Base-by-base conservation (phyloP, 2,329 filamentous ascomycete species). In the Claviceps humidiphila region DNA sequence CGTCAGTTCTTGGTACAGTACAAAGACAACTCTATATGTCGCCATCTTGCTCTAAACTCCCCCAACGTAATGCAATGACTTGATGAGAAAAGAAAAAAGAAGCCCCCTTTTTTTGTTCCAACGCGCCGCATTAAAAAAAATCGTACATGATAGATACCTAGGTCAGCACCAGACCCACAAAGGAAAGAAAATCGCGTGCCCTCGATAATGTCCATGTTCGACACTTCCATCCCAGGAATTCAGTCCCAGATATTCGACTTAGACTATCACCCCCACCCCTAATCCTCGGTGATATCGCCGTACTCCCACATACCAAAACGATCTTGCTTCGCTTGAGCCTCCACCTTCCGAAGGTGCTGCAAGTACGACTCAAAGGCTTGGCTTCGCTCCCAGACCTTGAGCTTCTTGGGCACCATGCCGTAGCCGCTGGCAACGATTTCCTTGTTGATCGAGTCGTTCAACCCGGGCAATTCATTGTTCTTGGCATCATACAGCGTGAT, bases 271-370 rank as follows among this genome's bases (percentile, higher is more conserved):
- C 7, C 13, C 20, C 20, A 3, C 51, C n/a, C 50, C 67, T 81
- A 89, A 64, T 95, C 89, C 73, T 95, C 90, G 14, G 89, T 95
- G 64, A 95, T 77, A 67, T 97, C 93, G 60, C 93, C 93, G 69
- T 97, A 98, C 77, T 98, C 93, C 90, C 91, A 98, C 79, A 95
- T 93, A 44, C 93, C 93, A 58, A 82, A 75, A 56, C 89, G 81
- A 53, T 83, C 82, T 52, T 79, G 74, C 78, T 94, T 95, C 4
- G 91, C 91, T 67, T 84, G 76, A 39, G 77, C 75, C 74, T 95
- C 85, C 50, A 85, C 79, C 67, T 85, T 78, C 63, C 80, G 83
- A 56, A 96, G 72, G 60, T 80, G 79, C 67, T 81, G 79, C 56
- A 95, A 70, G 44, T 89, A 81, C 38, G 86, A 77, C 53, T 78